These are phyloP conservation scores for Deakozyma indianensis DNA, from an alignment of 805 yeast species.

Conservation along the genomic window DNA sequence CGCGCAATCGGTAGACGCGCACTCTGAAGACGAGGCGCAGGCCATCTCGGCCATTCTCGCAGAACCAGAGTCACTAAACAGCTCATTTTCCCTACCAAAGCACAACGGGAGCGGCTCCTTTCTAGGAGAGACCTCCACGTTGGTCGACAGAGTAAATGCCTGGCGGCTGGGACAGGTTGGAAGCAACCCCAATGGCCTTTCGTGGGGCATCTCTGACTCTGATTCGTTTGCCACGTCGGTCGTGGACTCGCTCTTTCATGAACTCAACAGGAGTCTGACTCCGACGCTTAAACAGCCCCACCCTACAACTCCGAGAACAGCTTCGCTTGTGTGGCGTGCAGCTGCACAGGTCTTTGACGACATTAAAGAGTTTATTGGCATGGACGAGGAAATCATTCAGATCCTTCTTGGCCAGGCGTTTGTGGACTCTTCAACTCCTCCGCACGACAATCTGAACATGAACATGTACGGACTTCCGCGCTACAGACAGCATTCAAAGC, in stretches of 20 bases:
- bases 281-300: not conserved
- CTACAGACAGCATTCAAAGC: conserved; percentile 5
- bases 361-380: conserved; percentile 18
- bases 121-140: conserved; percentile 10
- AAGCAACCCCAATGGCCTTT: not conserved
- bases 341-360: conserved; percentile 5
- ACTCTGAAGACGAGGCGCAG: not conserved
- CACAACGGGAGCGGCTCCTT: conserved; percentile 1
- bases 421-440: conserved; percentile 7
- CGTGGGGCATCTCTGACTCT: conserved; percentile 1
- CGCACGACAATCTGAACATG: not conserved
- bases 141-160: conserved; percentile 24
- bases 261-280: conserved; percentile 11
- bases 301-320: not conserved
- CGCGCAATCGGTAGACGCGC: not conserved
- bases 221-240: not conserved
- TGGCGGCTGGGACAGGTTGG: conserved; percentile 27
- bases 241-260: conserved; percentile 14
- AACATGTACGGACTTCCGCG: not conserved
- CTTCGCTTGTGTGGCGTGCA: conserved; percentile 7
- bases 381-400: conserved; percentile 23
- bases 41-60: not conserved
- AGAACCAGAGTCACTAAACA: not conserved
- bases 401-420: conserved; percentile 19
- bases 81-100: not conserved